These are phyloP conservation scores for Jaminaea rosea DNA, from an alignment of 1,284 basidiomycete genomes.

Conservation along the genomic window DNA sequence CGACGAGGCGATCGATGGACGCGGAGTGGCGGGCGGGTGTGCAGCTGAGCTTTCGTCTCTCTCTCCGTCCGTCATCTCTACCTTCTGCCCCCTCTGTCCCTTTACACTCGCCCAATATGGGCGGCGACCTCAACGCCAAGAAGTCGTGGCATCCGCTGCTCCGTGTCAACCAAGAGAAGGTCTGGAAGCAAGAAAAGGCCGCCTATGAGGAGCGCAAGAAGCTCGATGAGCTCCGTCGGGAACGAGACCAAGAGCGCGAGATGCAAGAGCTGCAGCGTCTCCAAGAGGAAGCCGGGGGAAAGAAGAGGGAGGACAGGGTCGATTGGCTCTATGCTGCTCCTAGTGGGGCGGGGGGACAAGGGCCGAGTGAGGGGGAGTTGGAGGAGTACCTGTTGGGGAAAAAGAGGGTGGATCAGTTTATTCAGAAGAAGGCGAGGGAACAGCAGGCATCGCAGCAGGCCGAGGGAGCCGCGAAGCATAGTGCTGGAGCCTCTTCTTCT, in stretches of 20 bases:
- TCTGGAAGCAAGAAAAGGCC: conserved; percentile 96
- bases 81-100: too few species aligned
- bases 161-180: conserved; percentile 94
- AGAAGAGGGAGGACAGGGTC: conserved; percentile 75
- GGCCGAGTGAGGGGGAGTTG: conserved; percentile 75
- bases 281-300: conserved; percentile 70
- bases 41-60: too few species aligned
- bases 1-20: too few species aligned
- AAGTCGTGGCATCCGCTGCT: conserved; percentile 88
- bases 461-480: not conserved
- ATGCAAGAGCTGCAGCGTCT: conserved; percentile 88
- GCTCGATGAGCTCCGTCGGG: conserved; percentile 86
- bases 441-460: not conserved
- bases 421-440: conserved; percentile 45
- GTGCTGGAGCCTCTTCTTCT: not conserved
- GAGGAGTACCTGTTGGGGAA: conserved; percentile 98
- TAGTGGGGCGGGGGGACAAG: conserved; percentile 68
- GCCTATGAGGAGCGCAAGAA: conserved; percentile 97
- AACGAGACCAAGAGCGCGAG: conserved; percentile 93
- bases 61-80: too few species aligned
- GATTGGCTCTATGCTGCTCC: conserved; percentile 99
- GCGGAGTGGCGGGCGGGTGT: too few species aligned
- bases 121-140: conserved; percentile 68
- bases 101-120: conserved; percentile 74
- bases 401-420: conserved; percentile 90